phyloP scores from a whole-genome alignment of 129 eudicot genomes.

The Escallonia herrerae region DNA sequence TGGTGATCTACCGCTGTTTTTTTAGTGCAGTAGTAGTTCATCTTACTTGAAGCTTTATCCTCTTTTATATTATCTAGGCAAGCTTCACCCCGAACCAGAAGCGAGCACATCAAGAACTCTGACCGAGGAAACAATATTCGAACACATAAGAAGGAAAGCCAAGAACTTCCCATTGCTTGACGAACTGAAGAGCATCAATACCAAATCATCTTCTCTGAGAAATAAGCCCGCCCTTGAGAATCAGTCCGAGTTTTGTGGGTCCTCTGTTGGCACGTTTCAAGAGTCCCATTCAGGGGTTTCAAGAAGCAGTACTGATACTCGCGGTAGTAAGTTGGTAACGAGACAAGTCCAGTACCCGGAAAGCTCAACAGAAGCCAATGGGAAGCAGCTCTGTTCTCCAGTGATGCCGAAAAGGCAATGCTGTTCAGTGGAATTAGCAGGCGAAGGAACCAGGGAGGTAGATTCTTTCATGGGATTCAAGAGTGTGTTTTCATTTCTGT shows the following conservation, averaged over 20 bases:
- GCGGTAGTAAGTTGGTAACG: not conserved
- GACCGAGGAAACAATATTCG: constrained; percentile 38
- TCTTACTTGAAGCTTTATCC: not conserved
- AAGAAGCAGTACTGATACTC: not conserved
- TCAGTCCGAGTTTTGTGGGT: not conserved
- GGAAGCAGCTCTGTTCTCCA: constrained; percentile 34
- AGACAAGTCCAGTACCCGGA: constrained; percentile 10
- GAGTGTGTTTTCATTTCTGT: constrained; percentile 90
- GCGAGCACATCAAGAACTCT: constrained; percentile 22
- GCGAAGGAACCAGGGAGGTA: constrained; percentile 17
- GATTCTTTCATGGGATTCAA: constrained; percentile 64
- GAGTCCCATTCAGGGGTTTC: constrained; percentile 12
- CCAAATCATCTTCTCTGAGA: constrained; percentile 11
- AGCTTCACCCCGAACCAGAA: constrained; percentile 10
- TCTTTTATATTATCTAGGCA: constrained; percentile 4
- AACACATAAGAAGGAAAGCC: constrained; percentile 56
- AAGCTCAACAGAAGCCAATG: constrained; percentile 13
- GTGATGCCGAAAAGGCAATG: constrained; percentile 35
- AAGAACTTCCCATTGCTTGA: constrained; percentile 44
- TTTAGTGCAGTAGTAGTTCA: not conserved
- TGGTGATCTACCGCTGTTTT: not conserved
- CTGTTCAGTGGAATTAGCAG: constrained; percentile 41
- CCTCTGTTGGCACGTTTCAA: constrained; percentile 15
- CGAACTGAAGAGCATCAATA: constrained; percentile 28
- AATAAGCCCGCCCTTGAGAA: not conserved